These are phyloP conservation scores for Mortierella sp. DNA, from an alignment of 371 early-diverging fungal genomes.

Conservation along the genomic window DNA sequence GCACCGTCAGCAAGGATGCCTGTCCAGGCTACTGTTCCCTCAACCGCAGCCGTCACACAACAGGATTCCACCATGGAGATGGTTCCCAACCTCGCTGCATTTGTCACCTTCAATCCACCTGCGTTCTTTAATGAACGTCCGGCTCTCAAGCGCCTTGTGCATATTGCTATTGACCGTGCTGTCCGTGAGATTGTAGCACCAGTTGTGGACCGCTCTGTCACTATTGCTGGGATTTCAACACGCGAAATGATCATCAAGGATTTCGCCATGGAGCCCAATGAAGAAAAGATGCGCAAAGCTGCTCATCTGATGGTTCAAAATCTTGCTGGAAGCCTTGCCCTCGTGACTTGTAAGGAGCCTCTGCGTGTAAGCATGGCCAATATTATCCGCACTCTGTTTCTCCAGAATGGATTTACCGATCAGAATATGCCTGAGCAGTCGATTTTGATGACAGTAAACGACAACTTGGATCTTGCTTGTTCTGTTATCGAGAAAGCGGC, in stretches of 20 bases:
- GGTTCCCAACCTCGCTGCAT: slow-evolving; percentile 75
- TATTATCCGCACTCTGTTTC: slow-evolving; percentile 79
- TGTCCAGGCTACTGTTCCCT: slow-evolving; percentile 35
- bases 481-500: slow-evolving; percentile 94
- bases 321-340: slow-evolving; percentile 85
- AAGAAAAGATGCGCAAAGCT: slow-evolving; percentile 91
- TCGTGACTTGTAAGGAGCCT: slow-evolving; percentile 95
- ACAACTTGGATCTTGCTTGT: slow-evolving; percentile 93
- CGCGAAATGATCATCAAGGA: slow-evolving; percentile 93
- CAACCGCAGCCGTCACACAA: slow-evolving; percentile 22
- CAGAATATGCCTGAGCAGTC: slow-evolving; percentile 84
- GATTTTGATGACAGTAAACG: slow-evolving; percentile 82
- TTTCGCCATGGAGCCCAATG: slow-evolving; percentile 93
- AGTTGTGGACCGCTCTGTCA: slow-evolving; percentile 92
- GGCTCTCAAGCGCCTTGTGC: slow-evolving; percentile 83
- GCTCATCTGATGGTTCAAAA: slow-evolving; percentile 95
- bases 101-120: slow-evolving; percentile 79
- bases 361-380: slow-evolving; percentile 89
- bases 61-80: slow-evolving; percentile 45
- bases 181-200: slow-evolving; percentile 87
- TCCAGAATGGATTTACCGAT: slow-evolving; percentile 88
- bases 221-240: slow-evolving; percentile 92
- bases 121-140: slow-evolving; percentile 86
- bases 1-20: slow-evolving; percentile 55
- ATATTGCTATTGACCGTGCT: slow-evolving; percentile 89